Conservation (phyloP, 768 basidiomycete species). For the Suillus lakei region DNA sequence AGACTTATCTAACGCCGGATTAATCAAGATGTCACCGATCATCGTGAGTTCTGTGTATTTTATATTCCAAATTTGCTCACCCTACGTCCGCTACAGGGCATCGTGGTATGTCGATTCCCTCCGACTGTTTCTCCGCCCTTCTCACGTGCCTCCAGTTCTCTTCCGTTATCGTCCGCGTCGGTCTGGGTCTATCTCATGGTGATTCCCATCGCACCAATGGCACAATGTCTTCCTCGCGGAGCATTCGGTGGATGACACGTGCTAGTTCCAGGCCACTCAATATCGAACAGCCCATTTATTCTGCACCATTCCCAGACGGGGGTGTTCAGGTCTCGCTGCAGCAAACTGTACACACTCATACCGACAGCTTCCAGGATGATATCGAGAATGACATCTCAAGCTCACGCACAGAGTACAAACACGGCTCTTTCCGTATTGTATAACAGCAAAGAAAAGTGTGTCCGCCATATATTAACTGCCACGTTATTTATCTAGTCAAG, state of each 20-base stretch:
- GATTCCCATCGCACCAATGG: slow-evolving; percentile 1
- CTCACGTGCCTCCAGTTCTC: slow-evolving; percentile 20
- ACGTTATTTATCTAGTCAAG: neutral
- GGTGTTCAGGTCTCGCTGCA: slow-evolving; percentile 13
- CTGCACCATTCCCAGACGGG: slow-evolving; percentile 10
- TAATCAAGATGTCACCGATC: slow-evolving; percentile 18
- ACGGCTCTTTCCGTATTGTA: slow-evolving; percentile 1
- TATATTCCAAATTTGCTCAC: neutral
- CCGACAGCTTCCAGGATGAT: slow-evolving; percentile 8
- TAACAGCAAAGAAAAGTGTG: neutral
- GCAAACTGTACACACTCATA: slow-evolving; percentile 13
- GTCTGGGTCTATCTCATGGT: slow-evolving; percentile 24
- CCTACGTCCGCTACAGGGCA: slow-evolving; percentile 13
- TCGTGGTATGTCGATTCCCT: slow-evolving; percentile 19
- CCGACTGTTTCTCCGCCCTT: neutral
- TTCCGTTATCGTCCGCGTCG: slow-evolving; percentile 32
- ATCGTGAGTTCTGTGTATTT: slow-evolving; percentile 18
- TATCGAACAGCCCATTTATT: neutral
- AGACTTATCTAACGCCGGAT: neutral
- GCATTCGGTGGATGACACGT: neutral
- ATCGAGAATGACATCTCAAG: neutral
- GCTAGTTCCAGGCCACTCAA: neutral
- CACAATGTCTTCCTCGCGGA: slow-evolving; percentile 4
- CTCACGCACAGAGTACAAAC: neutral
- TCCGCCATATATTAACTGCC: too few relatives aligned